Percentiles rank a stretch among this genome's conserved stretches.
These are phyloP conservation scores for Verticillium nonalfalfae DNA, from an alignment of 2,329 filamentous ascomycete genomes.

Conservation along the genomic window DNA sequence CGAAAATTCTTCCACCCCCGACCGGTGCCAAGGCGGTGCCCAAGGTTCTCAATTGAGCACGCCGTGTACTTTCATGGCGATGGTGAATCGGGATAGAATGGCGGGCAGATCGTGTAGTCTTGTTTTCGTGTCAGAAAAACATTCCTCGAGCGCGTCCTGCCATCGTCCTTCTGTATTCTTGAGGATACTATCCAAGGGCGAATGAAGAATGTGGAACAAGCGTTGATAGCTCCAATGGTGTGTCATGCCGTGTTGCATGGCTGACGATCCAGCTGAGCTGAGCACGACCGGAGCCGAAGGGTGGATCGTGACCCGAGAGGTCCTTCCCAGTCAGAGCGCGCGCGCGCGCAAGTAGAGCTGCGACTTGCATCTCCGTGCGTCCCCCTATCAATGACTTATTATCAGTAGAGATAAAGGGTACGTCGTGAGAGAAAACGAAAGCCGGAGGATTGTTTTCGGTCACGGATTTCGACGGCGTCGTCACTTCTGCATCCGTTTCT, in stretches of 20 bases:
- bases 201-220: neutral
- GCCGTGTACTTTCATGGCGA: neutral
- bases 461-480: neutral
- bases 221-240: neutral
- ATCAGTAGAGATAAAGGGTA: neutral
- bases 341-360: neutral
- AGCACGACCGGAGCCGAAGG: neutral
- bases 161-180: too few relatives aligned
- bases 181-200: too few relatives aligned
- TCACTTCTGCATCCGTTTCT: neutral
- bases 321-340: neutral
- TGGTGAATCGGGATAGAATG: neutral
- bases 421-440: neutral
- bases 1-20: neutral
- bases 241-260: neutral
- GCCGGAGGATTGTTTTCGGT: neutral
- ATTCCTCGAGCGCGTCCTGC: too few relatives aligned
- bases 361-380: neutral
- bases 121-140: neutral
- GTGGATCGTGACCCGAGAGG: neutral
- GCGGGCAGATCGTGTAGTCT: neutral
- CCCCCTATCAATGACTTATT: neutral
- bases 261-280: neutral
- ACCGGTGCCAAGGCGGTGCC: neutral
- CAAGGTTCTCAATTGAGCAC: neutral